phyloP scores from a whole-genome alignment of 2,329 filamentous ascomycete genomes.

The Trichoderma citrinoviride region DNA sequence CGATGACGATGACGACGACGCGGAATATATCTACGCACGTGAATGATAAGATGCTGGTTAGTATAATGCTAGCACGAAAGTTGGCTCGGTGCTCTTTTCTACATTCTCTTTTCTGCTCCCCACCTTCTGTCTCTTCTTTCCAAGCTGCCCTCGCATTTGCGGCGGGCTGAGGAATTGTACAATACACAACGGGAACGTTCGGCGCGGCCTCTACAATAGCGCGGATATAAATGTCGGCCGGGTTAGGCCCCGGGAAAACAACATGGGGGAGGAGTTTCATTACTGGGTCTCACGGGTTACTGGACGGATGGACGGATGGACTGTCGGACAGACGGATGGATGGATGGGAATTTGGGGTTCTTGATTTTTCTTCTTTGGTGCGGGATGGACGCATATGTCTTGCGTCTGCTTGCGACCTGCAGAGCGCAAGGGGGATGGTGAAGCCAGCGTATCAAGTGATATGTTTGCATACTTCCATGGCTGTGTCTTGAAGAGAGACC shows the following conservation, averaged over 20 bases:
- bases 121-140: not conserved
- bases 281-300: not conserved
- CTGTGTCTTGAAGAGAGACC: not conserved
- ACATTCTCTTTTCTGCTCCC: not conserved
- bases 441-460: constrained; percentile 3
- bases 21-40: not conserved
- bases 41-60: not conserved
- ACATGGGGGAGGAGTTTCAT: not conserved
- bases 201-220: constrained; percentile 2
- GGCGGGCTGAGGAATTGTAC: constrained; percentile 7
- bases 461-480: constrained; percentile 1
- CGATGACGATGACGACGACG: not conserved
- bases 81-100: not conserved
- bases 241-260: not conserved
- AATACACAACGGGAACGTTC: not conserved
- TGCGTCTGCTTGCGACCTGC: not conserved
- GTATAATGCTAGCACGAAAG: not conserved
- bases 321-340: not conserved
- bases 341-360: not conserved
- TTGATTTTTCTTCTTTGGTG: not conserved
- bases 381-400: not conserved
- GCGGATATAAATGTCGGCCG: not conserved
- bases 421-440: not conserved
- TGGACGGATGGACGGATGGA: not conserved
- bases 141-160: constrained; percentile 4